Percentiles rank a stretch among this genome's conserved stretches.
These are phyloP conservation scores for Pichia sp. DNA, from an alignment of 1,139 yeast species.

Conservation along the genomic window DNA sequence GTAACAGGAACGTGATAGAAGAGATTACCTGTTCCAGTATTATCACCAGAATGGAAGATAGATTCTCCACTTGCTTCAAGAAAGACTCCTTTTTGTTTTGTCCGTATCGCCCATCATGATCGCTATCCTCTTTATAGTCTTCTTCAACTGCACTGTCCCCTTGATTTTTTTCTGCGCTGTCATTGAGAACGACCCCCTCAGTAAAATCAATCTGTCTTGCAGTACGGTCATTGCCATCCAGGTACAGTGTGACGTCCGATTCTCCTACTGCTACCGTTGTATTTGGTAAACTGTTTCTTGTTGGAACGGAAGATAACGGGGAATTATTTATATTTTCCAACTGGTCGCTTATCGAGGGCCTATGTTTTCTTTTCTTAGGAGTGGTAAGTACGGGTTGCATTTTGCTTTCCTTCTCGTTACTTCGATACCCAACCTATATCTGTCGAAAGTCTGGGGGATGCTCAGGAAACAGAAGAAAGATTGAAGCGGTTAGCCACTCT, in stretches of 20 bases:
- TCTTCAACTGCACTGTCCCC: not conserved
- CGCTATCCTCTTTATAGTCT: not conserved
- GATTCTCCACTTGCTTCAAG: conserved; percentile 16
- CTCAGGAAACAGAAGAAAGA: not conserved
- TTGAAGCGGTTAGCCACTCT: no score
- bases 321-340: conserved; percentile 7
- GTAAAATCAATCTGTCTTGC: not conserved
- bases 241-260: not conserved
- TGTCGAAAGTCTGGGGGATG: no score
- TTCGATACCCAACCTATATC: no score
- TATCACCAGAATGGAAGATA: conserved; percentile 27
- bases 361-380: conserved; percentile 3
- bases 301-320: not conserved
- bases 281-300: not conserved
- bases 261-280: not conserved
- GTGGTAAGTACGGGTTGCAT: not conserved
- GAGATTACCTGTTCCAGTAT: conserved; percentile 30
- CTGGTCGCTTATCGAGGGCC: conserved; percentile 15
- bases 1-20: conserved; percentile 28
- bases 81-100: conserved; percentile 5
- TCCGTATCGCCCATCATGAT: not conserved
- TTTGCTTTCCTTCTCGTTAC: not conserved
- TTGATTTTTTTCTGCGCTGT: not conserved
- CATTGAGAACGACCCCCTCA: not conserved
- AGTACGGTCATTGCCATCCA: not conserved